phyloP scores from a whole-genome alignment of 2,329 filamentous ascomycete species.

The Amauroascus niger region DNA sequence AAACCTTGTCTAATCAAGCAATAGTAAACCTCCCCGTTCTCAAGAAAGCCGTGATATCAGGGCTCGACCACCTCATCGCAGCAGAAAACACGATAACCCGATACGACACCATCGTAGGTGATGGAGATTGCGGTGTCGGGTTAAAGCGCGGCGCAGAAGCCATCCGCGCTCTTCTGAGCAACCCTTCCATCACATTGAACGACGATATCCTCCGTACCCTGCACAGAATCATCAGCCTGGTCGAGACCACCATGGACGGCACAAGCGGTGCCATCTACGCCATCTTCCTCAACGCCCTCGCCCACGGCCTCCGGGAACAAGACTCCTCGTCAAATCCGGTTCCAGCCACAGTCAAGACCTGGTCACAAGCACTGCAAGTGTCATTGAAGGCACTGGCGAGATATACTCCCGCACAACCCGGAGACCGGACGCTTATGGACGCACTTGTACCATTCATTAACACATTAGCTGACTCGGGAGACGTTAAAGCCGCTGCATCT shows the following conservation, averaged over 20 bases:
- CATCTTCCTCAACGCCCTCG: constrained; percentile 82
- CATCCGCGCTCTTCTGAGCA: constrained; percentile 38
- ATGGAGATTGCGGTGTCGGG: constrained; percentile 82
- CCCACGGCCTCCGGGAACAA: constrained; percentile 54
- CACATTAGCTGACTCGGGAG: constrained; percentile 53
- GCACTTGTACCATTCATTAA: constrained; percentile 81
- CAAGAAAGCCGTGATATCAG: constrained; percentile 46
- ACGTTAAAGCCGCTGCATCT: constrained; percentile 62
- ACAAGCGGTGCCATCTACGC: constrained; percentile 69
- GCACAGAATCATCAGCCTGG: constrained; percentile 51
- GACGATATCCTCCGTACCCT: constrained; percentile 53
- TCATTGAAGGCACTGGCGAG: constrained; percentile 61
- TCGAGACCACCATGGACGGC: constrained; percentile 63
- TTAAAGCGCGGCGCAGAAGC: constrained; percentile 76
- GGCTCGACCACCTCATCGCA: constrained; percentile 49
- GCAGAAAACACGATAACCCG: constrained; percentile 57
- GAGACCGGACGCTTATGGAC: constrained; percentile 85
- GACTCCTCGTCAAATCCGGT: constrained; percentile 37
- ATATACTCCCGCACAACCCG: constrained; percentile 82
- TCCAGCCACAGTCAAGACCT: constrained; percentile 43
- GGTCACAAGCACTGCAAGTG: constrained; percentile 59
- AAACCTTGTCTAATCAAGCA: not conserved
- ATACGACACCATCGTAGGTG: constrained; percentile 73
- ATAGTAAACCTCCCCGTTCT: constrained; percentile 24
- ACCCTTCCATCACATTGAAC: constrained; percentile 35